A percentile compares a stretch with the other conserved stretches of the same genome.
phyloP scores from a whole-genome alignment of 2,329 filamentous ascomycete species.

The Colletotrichum musae region DNA sequence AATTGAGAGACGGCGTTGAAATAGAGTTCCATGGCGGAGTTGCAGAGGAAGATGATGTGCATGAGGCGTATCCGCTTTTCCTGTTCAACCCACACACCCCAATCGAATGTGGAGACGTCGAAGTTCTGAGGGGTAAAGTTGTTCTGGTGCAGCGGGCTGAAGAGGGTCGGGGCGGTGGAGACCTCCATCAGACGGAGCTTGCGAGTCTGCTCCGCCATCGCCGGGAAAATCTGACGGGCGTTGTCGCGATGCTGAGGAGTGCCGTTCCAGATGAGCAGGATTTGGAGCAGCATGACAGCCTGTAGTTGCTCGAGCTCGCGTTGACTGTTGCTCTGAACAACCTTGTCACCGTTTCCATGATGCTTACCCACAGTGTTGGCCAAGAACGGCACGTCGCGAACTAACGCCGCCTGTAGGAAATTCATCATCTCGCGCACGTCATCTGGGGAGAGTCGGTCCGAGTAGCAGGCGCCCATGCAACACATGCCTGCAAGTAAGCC shows the following conservation, averaged over 20 bases:
- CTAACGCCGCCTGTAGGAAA: constrained; percentile 70
- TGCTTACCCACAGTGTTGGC: constrained; percentile 48
- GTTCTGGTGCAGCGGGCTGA: constrained; percentile 74
- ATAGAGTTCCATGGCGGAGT: constrained; percentile 77
- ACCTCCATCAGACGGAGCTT: constrained; percentile 70
- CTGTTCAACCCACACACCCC: constrained; percentile 78
- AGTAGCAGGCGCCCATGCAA: constrained; percentile 83
- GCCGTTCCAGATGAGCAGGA: constrained; percentile 79
- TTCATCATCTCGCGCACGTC: constrained; percentile 80
- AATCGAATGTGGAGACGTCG: constrained; percentile 71
- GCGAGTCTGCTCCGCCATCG: constrained; percentile 70
- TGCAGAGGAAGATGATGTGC: constrained; percentile 75
- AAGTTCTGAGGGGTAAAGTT: constrained; percentile 62
- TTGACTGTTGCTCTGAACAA: constrained; percentile 34
- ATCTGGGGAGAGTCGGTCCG: constrained; percentile 70
- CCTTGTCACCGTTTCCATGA: neutral
- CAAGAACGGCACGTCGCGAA: constrained; percentile 67
- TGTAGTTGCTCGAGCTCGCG: constrained; percentile 76
- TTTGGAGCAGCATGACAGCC: constrained; percentile 73
- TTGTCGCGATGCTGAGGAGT: constrained; percentile 75
- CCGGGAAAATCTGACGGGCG: constrained; percentile 71
- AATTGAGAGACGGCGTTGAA: constrained; percentile 78
- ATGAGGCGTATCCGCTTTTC: constrained; percentile 77
- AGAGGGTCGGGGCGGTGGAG: constrained; percentile 62
- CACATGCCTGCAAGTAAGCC: constrained; percentile 79